Percentiles rank a stretch among this genome's conserved stretches.
Conservation (phyloP, 148 eudicot species). For the Rhododendron ferrugineum region DNA sequence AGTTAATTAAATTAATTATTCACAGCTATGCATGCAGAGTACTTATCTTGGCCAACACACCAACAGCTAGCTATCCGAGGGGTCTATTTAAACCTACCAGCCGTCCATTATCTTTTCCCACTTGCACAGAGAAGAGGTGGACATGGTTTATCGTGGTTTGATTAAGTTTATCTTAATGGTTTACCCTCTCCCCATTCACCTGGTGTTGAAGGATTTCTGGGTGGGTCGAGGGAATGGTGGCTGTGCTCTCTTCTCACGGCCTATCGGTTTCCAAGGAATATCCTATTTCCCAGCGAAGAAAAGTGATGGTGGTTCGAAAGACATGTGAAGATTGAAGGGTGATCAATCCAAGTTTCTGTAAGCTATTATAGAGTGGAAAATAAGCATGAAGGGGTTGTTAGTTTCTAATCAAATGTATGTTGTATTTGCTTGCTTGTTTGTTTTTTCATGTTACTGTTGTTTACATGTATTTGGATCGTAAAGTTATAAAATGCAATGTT, state of each 20-base stretch:
- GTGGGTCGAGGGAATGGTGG: neutral
- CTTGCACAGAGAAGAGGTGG: neutral
- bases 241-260: neutral
- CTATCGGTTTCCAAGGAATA: neutral
- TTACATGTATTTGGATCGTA: neutral
- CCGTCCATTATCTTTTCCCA: no score
- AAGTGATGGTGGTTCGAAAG: neutral
- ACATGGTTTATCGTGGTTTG: neutral
- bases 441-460: neutral
- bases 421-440: neutral
- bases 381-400: neutral
- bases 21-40: no score
- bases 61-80: no score
- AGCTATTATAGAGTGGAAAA: neutral
- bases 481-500: no score
- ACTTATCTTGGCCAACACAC: no score
- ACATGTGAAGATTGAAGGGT: neutral
- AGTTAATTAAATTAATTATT: no score
- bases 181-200: neutral
- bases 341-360: neutral
- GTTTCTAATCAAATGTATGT: neutral
- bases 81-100: no score
- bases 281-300: neutral
- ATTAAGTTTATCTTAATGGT: no score
- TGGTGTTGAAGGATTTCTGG: neutral